Conservation (phyloP, 208 protist species). For the Leptomonas seymouri region DNA sequence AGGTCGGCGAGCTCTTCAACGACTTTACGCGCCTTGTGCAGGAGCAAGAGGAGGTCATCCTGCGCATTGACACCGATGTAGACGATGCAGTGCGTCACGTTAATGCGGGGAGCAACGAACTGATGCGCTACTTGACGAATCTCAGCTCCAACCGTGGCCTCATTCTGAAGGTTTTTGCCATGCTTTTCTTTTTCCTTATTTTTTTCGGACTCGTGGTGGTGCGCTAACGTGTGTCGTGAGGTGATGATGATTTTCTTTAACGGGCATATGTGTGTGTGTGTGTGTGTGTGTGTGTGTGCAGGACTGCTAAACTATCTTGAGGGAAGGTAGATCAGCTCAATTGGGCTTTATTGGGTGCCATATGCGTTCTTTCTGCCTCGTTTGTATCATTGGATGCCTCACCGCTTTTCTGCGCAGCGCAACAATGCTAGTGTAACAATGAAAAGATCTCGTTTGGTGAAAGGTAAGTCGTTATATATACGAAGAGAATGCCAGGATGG, state of each 20-base stretch:
- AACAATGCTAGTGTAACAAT: background rate
- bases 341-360: background rate
- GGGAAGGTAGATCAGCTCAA: background rate
- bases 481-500: too few species aligned
- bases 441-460: too few species aligned
- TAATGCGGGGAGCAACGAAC: conserved; percentile 92
- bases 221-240: conserved; percentile 37
- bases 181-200: conserved; percentile 92
- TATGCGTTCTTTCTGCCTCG: background rate
- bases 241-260: background rate
- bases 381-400: background rate
- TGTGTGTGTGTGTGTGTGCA: background rate
- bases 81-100: conserved; percentile 85
- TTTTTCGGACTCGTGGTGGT: conserved; percentile 92
- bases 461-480: too few species aligned
- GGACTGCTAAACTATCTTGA: background rate
- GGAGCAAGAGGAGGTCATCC: conserved; percentile 91
- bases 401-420: background rate
- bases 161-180: conserved; percentile 94
- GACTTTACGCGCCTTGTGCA: conserved; percentile 92
- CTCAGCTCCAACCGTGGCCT: conserved; percentile 90
- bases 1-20: conserved; percentile 92
- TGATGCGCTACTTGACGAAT: conserved; percentile 89
- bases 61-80: conserved; percentile 91
- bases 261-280: background rate